Base-by-base conservation (phyloP, 768 basidiomycete genomes). In the Sutorius australiensis region DNA sequence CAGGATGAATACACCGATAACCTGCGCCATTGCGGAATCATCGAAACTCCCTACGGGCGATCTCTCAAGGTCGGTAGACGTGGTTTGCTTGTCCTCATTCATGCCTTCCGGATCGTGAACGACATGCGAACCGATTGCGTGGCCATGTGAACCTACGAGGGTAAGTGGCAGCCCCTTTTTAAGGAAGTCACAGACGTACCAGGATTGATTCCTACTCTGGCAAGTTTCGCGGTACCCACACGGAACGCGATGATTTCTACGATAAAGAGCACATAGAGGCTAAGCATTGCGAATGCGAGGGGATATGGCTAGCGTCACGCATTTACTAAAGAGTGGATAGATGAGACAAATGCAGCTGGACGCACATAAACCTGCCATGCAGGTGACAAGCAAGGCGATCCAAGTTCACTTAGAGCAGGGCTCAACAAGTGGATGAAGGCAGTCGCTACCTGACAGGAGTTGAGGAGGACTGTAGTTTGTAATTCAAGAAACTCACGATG, bases 211-310 rank as follows among this genome's bases (percentile, higher is more conserved):
- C 92, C 91, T 7, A 91, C 67, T 52, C 77, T 76, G 16, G 76
- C 74, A 7, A 98, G 79, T 65, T 82, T 87, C 8, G 82, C 73
- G 0, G 81, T 86, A 0, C 95, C 95, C 77, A 87, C 85, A 50
- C 95, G 83, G 73, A 94, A 92, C 12, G 94, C 92, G 44, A 89
- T 63, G 14, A 98, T 68, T 69, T 98, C 94, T 46, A 89, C 71
- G 58, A 92, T 77, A 73, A 97, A 98, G 41, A 97, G 88, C 27
- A 64, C 59, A 66, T 92, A 95, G 33, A 97, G 84, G 62, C 90
- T 86, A 39, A 84, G 63, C 68, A 98, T 80, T 52, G 89, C 86
- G 28, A 97, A 73, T 0, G 84, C 93, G 6, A 95, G 77, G 0
- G 90, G 77, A 70, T 89, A 95, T 6, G 89, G 89, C 89, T 94